These are phyloP conservation scores for Fusarium anguioides DNA, from an alignment of 2,329 filamentous ascomycete genomes.

Conservation along the genomic window DNA sequence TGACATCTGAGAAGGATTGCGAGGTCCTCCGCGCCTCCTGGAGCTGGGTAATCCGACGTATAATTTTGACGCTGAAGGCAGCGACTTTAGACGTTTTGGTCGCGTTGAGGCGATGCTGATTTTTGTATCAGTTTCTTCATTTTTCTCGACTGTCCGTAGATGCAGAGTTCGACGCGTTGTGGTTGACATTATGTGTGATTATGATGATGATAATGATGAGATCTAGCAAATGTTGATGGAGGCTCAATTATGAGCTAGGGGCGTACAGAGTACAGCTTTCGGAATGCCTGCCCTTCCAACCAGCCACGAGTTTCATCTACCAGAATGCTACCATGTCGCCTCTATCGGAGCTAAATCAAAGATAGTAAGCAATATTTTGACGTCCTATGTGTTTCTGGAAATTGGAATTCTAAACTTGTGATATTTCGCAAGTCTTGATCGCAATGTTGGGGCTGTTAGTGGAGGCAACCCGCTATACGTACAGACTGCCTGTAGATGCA, in stretches of 20 bases:
- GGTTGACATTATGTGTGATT: not conserved
- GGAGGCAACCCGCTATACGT: too few relatives aligned
- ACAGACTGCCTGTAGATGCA: too few relatives aligned
- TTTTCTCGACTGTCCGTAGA: not conserved
- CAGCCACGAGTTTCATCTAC: not conserved
- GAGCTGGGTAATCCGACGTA: too few relatives aligned
- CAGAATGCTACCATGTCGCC: not conserved
- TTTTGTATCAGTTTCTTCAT: not conserved
- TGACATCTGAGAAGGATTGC: accelerated
- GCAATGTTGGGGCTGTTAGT: too few relatives aligned
- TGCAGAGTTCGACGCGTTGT: not conserved
- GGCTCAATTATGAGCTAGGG: not conserved
- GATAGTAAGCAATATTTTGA: too few relatives aligned
- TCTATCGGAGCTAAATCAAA: not conserved
- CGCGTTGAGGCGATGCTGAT: not conserved
- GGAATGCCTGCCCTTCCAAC: not conserved
- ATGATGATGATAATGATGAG: not conserved
- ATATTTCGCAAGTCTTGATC: too few relatives aligned
- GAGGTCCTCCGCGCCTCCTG: not conserved
- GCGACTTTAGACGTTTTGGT: not conserved
- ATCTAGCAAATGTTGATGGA: not conserved
- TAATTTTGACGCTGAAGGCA: not conserved
- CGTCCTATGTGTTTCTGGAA: too few relatives aligned
- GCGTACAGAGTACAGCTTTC: not conserved
- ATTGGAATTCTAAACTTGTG: too few relatives aligned